phyloP scores from a whole-genome alignment of 352 stramenopile species.

The Globisporangium echinulatum region DNA sequence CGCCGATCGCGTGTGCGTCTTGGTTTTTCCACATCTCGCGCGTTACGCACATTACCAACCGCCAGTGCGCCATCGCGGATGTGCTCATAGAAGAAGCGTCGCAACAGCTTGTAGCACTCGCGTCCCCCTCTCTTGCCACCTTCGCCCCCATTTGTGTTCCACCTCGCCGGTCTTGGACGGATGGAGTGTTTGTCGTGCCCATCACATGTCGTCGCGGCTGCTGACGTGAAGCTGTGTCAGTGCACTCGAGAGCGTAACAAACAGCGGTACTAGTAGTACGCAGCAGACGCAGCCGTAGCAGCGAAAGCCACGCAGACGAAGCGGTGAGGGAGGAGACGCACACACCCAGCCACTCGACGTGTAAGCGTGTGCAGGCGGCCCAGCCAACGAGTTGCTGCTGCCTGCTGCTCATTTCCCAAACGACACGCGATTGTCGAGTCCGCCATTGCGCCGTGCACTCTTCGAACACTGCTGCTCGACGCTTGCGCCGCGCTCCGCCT shows the following conservation, averaged over 20 bases:
- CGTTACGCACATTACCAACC: slow-evolving; percentile 1
- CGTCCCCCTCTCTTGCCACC: slow-evolving; percentile 5
- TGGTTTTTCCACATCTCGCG: not conserved
- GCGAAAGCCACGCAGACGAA: slow-evolving; percentile 1
- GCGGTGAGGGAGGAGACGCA: no score
- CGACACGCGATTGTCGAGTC: not conserved
- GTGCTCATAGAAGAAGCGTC: not conserved
- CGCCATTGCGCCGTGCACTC: not conserved
- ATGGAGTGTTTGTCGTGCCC: not conserved
- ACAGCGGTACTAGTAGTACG: no score
- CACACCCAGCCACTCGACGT: not conserved
- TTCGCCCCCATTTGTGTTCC: slow-evolving; percentile 4
- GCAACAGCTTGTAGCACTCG: not conserved
- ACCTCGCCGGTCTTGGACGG: not conserved
- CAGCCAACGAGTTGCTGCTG: not conserved
- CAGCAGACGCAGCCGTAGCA: not conserved
- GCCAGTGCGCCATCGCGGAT: not conserved
- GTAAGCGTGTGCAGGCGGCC: not conserved
- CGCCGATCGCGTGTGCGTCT: not conserved
- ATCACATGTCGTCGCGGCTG: not conserved
- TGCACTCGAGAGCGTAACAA: no score
- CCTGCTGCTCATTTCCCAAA: slow-evolving; percentile 7
- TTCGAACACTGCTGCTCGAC: no score
- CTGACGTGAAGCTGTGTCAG: not conserved
- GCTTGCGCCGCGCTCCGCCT: not conserved